Evolutionary conservation across 2,329 filamentous ascomycete genomes (phyloP).

Genomic region (Nigrograna mackinnonii): DNA sequence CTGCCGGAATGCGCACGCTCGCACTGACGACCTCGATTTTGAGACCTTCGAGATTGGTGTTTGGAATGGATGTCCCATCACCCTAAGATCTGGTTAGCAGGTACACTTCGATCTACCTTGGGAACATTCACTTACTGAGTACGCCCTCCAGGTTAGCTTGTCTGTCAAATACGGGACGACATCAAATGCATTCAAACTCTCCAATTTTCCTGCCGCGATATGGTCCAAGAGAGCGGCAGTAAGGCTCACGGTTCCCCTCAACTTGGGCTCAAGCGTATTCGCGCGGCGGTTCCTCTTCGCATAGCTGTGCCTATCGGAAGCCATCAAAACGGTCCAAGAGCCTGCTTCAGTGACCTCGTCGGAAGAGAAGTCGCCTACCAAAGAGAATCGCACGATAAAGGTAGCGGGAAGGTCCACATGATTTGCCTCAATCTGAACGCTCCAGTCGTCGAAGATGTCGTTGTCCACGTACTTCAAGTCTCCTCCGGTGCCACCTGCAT

Average conservation of each 20-base stretch:
- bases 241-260: conserved; percentile 6
- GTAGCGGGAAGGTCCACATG: neutral
- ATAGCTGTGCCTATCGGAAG: neutral
- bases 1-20: neutral
- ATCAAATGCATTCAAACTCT: conserved; percentile 3
- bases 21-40: neutral
- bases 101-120: neutral
- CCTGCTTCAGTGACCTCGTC: neutral
- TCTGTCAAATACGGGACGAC: conserved; percentile 8
- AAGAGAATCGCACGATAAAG: neutral
- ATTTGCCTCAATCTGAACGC: neutral
- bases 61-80: neutral
- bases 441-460: neutral
- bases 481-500: neutral
- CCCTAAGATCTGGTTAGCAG: neutral
- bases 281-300: neutral
- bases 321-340: neutral
- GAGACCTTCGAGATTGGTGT: neutral
- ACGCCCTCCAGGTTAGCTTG: neutral
- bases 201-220: conserved; percentile 5
- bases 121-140: neutral
- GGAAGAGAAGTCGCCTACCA: neutral
- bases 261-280: neutral
- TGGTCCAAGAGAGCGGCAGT: conserved; percentile 7
- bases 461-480: neutral